Evolutionary conservation across 257 asterid species (phyloP).

Genomic region (Echites panduratus): DNA sequence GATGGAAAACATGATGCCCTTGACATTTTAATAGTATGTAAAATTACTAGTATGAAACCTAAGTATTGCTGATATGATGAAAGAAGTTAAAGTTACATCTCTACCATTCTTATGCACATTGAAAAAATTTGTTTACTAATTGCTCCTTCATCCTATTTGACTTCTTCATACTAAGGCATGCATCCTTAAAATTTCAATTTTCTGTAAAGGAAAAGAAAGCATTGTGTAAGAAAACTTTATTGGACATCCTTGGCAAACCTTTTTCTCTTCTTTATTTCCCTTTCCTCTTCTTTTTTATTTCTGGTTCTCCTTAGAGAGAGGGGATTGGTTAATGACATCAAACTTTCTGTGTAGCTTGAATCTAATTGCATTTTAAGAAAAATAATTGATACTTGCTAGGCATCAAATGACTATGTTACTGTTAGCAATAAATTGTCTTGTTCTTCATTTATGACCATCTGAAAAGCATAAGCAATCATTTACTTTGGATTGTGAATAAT

Average conservation of each 20-base stretch:
- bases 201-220: neutral
- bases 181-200: neutral
- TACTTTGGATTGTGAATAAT: neutral
- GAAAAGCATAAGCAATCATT: neutral
- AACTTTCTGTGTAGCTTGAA: neutral
- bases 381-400: neutral
- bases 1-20: neutral
- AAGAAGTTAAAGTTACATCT: too few relatives aligned
- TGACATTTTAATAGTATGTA: neutral
- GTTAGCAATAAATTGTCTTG: neutral
- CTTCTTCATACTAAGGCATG: too few relatives aligned
- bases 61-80: too few relatives aligned
- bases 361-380: neutral
- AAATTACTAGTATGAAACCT: too few relatives aligned
- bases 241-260: neutral
- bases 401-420: neutral
- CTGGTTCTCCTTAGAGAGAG: neutral
- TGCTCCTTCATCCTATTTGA: too few relatives aligned
- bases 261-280: neutral
- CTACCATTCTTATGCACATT: too few relatives aligned
- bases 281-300: neutral
- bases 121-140: too few relatives aligned
- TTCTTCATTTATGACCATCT: neutral
- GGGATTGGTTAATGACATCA: neutral
- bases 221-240: neutral